phyloP scores from a whole-genome alignment of 2,329 filamentous ascomycete species.

The Sordariomycetes sp. region DNA sequence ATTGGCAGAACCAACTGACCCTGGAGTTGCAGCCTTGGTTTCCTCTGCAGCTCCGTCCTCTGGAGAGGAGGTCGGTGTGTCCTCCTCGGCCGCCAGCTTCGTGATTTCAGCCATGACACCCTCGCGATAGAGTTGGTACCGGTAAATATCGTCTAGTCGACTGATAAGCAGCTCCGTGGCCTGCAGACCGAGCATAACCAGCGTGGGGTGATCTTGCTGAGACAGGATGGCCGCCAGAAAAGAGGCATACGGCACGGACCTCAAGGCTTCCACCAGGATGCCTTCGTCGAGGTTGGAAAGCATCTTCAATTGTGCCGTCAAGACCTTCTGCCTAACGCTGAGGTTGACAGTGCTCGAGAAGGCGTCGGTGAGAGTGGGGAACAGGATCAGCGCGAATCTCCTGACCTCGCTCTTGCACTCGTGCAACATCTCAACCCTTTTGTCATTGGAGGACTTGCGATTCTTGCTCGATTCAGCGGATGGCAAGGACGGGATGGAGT shows the following conservation, averaged over 20 bases:
- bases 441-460: conserved; percentile 47
- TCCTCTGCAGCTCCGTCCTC: conserved; percentile 5
- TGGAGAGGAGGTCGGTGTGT: conserved; percentile 7
- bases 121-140: conserved; percentile 94
- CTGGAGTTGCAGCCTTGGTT: conserved; percentile 4
- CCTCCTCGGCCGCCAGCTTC: conserved; percentile 55
- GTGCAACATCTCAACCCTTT: conserved; percentile 69
- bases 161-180: conserved; percentile 80
- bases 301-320: conserved; percentile 96
- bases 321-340: conserved; percentile 85
- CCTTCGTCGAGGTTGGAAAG: conserved; percentile 82
- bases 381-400: conserved; percentile 83
- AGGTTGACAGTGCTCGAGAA: conserved; percentile 97
- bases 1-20: conserved; percentile 1
- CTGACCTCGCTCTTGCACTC: conserved; percentile 80
- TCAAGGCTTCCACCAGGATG: conserved; percentile 77
- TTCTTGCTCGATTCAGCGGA: not conserved
- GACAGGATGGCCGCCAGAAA: conserved; percentile 92
- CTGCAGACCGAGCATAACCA: conserved; percentile 80
- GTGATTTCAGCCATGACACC: conserved; percentile 88
- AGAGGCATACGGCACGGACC: conserved; percentile 86
- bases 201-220: conserved; percentile 80
- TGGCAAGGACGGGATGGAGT: not conserved
- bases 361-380: conserved; percentile 90
- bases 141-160: conserved; percentile 77